Percentiles rank a stretch among this genome's conserved stretches.
Conservation (phyloP, 2,329 filamentous ascomycete genomes). For the Thielaviopsis musarum region DNA sequence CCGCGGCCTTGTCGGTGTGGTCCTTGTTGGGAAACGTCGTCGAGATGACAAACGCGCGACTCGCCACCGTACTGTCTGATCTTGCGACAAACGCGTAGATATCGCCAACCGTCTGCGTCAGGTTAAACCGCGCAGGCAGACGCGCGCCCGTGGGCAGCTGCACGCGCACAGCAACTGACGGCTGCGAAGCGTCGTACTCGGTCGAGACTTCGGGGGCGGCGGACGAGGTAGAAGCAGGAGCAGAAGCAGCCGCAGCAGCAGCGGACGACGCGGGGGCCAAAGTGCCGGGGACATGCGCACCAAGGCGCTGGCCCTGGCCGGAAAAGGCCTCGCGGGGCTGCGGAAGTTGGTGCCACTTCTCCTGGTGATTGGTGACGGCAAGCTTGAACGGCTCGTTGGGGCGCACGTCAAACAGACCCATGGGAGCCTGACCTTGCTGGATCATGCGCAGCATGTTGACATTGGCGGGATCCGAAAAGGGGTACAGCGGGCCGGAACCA, state of each 20-base stretch:
- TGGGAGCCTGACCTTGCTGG: slow-evolving; percentile 55
- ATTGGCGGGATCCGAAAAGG: slow-evolving; percentile 66
- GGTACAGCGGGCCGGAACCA: slow-evolving; percentile 60
- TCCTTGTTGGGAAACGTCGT: slow-evolving; percentile 77
- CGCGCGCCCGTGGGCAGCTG: slow-evolving; percentile 64
- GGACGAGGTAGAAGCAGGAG: slow-evolving; percentile 18
- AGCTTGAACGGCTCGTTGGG: slow-evolving; percentile 64
- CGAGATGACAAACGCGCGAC: slow-evolving; percentile 54
- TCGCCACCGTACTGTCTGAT: slow-evolving; percentile 36
- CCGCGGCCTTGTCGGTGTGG: slow-evolving; percentile 46
- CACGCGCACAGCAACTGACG: slow-evolving; percentile 55
- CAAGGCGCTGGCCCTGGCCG: slow-evolving; percentile 55
- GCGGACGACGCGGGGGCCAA: slow-evolving; percentile 19
- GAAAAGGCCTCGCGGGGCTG: slow-evolving; percentile 61
- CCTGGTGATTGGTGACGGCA: slow-evolving; percentile 58
- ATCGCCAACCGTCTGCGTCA: slow-evolving; percentile 58
- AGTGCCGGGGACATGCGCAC: slow-evolving; percentile 56
- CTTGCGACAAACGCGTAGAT: slow-evolving; percentile 58
- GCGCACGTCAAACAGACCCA: slow-evolving; percentile 62
- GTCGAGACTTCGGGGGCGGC: slow-evolving; percentile 12
- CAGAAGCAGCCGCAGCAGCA: slow-evolving; percentile 19
- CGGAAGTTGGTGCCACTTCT: slow-evolving; percentile 56
- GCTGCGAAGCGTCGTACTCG: slow-evolving; percentile 46
- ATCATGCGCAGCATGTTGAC: slow-evolving; percentile 58
- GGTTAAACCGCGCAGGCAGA: slow-evolving; percentile 67